Percentiles rank a stretch among this genome's conserved stretches.
Conservation (phyloP, 352 stramenopile species). For the Globisporangium takayamanum region DNA sequence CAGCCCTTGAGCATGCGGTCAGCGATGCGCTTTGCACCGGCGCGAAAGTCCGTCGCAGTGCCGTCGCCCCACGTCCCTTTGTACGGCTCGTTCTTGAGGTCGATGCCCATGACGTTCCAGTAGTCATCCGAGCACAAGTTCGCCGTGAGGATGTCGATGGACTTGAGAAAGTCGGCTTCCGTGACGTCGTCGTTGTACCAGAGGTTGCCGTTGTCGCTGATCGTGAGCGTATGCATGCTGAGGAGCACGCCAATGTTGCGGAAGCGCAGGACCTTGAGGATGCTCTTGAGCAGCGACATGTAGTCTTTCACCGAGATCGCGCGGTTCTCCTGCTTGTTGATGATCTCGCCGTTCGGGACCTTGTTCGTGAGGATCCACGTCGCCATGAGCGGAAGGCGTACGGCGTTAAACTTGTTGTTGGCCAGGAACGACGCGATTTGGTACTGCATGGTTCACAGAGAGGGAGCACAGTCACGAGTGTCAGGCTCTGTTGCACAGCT, state of each 20-base stretch:
- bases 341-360: slow-evolving; percentile 34
- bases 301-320: slow-evolving; percentile 53
- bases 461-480: background rate
- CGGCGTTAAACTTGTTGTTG: slow-evolving; percentile 72
- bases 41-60: slow-evolving; percentile 21
- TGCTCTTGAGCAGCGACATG: slow-evolving; percentile 39
- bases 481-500: slow-evolving; percentile 25
- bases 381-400: slow-evolving; percentile 59
- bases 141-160: slow-evolving; percentile 26
- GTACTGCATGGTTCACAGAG: slow-evolving; percentile 22
- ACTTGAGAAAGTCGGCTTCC: slow-evolving; percentile 31
- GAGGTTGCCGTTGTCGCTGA: slow-evolving; percentile 18
- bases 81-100: slow-evolving; percentile 37
- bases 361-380: slow-evolving; percentile 55
- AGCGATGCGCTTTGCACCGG: slow-evolving; percentile 21
- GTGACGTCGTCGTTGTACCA: slow-evolving; percentile 36
- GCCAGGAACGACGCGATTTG: slow-evolving; percentile 61
- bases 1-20: slow-evolving; percentile 29
- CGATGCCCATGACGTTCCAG: slow-evolving; percentile 36
- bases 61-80: slow-evolving; percentile 27
- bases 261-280: slow-evolving; percentile 46
- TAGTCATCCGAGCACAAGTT: slow-evolving; percentile 23
- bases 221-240: slow-evolving; percentile 61
- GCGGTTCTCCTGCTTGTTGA: slow-evolving; percentile 54
- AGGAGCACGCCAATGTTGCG: slow-evolving; percentile 52